Evolutionary conservation across 83 land plant species (phyloP), one percentile per base, ranked within the genome.

Genomic region (Picea abies): DNA sequence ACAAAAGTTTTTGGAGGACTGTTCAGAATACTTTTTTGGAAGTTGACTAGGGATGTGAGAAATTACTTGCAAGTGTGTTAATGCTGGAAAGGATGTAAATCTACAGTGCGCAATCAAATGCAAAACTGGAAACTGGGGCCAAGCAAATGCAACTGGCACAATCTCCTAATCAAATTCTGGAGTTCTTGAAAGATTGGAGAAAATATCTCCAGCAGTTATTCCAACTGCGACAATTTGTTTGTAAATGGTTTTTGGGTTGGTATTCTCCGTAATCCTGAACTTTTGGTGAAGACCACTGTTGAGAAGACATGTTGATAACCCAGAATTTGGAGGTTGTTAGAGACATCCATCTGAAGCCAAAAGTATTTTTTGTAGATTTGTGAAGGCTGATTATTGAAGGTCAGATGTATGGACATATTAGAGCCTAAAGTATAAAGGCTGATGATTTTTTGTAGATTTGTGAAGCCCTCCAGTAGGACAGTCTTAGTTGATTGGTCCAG

Each of bases 101-200:
- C 29, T 29, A 29, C 29, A 29, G 29, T 29, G 0, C 1, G 29
- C 29, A 37, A 97, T 98, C n/a, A 98, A 98, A 86, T 29, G 99
- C 99, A 60, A 98, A 98, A 88, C 99, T 86, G 99, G 99, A 41
- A 98, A 98, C 82, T 98, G 99, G 99, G 99, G 99, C 26, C 99
- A 96, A 87, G 99, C 99, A 58, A 98, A 98, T 84, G 93, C 98
- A 22, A 99, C 98, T 73, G 98, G 98, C 41, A 93, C 93, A 78
- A 92, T 98, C 99, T 73, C 96, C 97, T 73, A 90, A 92, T 84
- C 99, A 99, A 60, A 96, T 98, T 64, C 65, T 96, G 86, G 99
- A 94, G 86, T 98, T 98, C 92, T 85, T 98, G 82, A 99, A 98
- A 66, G 99, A 98, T 64, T 98, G 98, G 98, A 89, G 99, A 96